Evolutionary conservation across 306 rosid species (phyloP).

Genomic region (Argentina anserina): DNA sequence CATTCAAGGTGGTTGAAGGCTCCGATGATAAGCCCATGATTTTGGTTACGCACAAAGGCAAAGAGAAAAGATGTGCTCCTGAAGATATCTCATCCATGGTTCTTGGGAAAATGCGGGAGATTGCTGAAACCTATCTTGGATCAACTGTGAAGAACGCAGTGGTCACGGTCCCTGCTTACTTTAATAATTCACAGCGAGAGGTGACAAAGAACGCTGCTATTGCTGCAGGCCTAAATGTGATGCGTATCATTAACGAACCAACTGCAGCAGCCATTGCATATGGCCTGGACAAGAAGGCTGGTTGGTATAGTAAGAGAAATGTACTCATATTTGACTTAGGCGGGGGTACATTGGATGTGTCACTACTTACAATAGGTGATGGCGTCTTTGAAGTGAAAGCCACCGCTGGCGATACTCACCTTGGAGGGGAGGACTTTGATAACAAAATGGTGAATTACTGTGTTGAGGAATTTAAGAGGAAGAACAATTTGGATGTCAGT

Average conservation of each 20-base stretch:
- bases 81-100: not conserved
- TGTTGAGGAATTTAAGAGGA: not conserved
- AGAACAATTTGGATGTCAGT: not conserved
- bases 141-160: conserved; percentile 2
- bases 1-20: not conserved
- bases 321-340: not conserved
- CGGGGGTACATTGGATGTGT: not conserved
- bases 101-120: not conserved
- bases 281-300: not conserved
- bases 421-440: conserved; percentile 7
- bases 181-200: not conserved
- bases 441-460: not conserved
- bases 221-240: not conserved
- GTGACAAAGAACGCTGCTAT: not conserved
- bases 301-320: not conserved
- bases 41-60: not conserved
- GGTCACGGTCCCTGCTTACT: conserved; percentile 3
- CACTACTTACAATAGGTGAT: not conserved
- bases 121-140: not conserved
- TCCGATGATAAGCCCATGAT: not conserved
- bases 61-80: not conserved
- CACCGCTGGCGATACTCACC: conserved; percentile 1
- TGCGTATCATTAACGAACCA: not conserved
- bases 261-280: conserved; percentile 10
- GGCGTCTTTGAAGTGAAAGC: conserved; percentile 6